Base-by-base conservation (phyloP, 768 basidiomycete genomes). In the Boletus edulis region DNA sequence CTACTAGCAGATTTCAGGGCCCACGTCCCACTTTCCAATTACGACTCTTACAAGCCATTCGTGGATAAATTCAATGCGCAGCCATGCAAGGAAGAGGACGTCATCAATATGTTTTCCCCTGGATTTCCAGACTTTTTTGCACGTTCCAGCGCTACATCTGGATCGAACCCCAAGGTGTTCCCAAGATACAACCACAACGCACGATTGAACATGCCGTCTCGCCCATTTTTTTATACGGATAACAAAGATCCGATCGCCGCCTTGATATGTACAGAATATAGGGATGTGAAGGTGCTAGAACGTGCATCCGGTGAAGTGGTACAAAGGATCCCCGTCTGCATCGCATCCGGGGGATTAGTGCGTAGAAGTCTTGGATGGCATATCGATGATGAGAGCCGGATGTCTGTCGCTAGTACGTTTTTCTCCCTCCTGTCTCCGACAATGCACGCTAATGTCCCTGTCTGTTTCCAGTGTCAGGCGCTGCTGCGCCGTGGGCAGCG, bases 81-180 rank as follows among this genome's bases (percentile, higher is more conserved):
- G 3, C 64, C 60, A 18, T 65, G 64, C 56, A 66, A 53, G 32
- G 58, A 65, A 24, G 44, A 40, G 22, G 56, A 65, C 5, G 56
- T 65, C 38, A 15, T 12, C 17, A 29, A 14, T 47, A 43, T 65
- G 50, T 50, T 66, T 48, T 41, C 64, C 11, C 64, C 64, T 3
- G 64, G 64, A 17, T 32, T 65, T 11, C 64, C 64, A 1, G 41
- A 48, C 17, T 51, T 39, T 38, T 13, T 65, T 0, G 53, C 45
- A 1, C 10, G 43, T 15, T 58, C 64, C 4, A 65, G 58, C 10
- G 51, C 46, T 10, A 65, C 64, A 10, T 60, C 64, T 8, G 57
- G 64, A n/a, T 40, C 39, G 5, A 38, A n/a, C 2, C 17, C 52
- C 5, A 63, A 66, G 32, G 6, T 48, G 4, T 12, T 62, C 0